Conservation (phyloP, 192 early-diverging fungal genomes). For the Lobosporangium transversale region DNA sequence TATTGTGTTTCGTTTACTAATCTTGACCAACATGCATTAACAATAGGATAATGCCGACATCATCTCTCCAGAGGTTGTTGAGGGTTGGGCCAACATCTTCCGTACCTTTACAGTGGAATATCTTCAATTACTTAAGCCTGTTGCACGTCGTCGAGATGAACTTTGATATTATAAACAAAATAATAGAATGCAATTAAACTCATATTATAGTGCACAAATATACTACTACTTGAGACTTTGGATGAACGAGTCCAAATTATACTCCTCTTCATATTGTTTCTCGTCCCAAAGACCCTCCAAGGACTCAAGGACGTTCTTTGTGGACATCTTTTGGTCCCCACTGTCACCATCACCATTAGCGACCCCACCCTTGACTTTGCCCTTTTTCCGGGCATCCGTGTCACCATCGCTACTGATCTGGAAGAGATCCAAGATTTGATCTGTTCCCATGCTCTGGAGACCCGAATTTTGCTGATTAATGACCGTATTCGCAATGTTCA, state of each 20-base stretch:
- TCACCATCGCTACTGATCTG: slow-evolving; percentile 68
- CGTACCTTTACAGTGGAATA: slow-evolving; percentile 80
- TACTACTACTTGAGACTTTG: slow-evolving; percentile 38
- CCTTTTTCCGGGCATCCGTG: slow-evolving; percentile 44
- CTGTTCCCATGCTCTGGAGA: slow-evolving; percentile 94
- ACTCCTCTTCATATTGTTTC: slow-evolving; percentile 87
- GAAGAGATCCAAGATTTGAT: slow-evolving; percentile 95
- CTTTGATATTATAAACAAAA: slow-evolving; percentile 14
- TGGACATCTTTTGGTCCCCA: slow-evolving; percentile 61
- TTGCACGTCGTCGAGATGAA: slow-evolving; percentile 40
- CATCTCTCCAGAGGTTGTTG: slow-evolving; percentile 68
- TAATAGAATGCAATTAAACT: background rate
- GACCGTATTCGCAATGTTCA: slow-evolving; percentile 95
- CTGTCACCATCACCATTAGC: slow-evolving; percentile 9
- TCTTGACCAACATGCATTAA: background rate
- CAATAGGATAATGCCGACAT: slow-evolving; percentile 76
- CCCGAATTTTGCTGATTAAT: slow-evolving; percentile 98
- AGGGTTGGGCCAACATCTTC: slow-evolving; percentile 83
- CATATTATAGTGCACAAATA: background rate
- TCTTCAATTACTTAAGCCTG: slow-evolving; percentile 41
- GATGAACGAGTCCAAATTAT: slow-evolving; percentile 84
- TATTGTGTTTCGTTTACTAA: background rate
- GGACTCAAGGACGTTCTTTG: slow-evolving; percentile 77
- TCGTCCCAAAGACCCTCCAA: slow-evolving; percentile 93
- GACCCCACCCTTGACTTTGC: slow-evolving; percentile 28